These are phyloP conservation scores for Chlorencoelia australis DNA, from an alignment of 2,329 filamentous ascomycete species.

Conservation along the genomic window DNA sequence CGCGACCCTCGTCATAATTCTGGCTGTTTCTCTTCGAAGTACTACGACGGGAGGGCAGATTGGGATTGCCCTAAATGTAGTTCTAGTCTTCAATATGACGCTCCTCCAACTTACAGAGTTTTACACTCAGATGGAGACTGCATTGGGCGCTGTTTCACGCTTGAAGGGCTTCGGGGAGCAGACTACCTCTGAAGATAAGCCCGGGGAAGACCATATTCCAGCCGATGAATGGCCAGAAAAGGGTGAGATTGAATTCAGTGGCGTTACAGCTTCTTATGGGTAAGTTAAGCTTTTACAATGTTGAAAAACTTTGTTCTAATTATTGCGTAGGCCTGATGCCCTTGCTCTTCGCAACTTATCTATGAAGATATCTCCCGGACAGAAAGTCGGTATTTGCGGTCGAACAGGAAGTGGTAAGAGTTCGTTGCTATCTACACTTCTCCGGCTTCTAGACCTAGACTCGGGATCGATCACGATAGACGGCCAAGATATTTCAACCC, in stretches of 20 bases:
- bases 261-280: constrained; percentile 9
- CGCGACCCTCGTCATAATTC: constrained; percentile 23
- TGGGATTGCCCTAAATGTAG: background rate
- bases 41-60: background rate
- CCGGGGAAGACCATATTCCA: constrained; percentile 2
- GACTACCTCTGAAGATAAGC: constrained; percentile 1
- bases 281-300: constrained; percentile 4
- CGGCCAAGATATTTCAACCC: background rate
- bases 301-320: constrained; percentile 10
- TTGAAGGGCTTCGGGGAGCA: constrained; percentile 10
- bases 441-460: constrained; percentile 30
- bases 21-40: constrained; percentile 21
- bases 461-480: background rate
- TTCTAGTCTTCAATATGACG: background rate
- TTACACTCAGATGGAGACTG: constrained; percentile 17
- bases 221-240: constrained; percentile 6
- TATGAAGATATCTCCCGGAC: constrained; percentile 23
- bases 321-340: constrained; percentile 7
- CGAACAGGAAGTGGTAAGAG: constrained; percentile 29
- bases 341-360: constrained; percentile 24
- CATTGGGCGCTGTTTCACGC: constrained; percentile 13
- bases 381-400: constrained; percentile 21
- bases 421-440: constrained; percentile 30
- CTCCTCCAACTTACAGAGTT: background rate
- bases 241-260: constrained; percentile 7